Conservation (phyloP, 2,329 filamentous ascomycete genomes). For the Hortaea werneckii region DNA sequence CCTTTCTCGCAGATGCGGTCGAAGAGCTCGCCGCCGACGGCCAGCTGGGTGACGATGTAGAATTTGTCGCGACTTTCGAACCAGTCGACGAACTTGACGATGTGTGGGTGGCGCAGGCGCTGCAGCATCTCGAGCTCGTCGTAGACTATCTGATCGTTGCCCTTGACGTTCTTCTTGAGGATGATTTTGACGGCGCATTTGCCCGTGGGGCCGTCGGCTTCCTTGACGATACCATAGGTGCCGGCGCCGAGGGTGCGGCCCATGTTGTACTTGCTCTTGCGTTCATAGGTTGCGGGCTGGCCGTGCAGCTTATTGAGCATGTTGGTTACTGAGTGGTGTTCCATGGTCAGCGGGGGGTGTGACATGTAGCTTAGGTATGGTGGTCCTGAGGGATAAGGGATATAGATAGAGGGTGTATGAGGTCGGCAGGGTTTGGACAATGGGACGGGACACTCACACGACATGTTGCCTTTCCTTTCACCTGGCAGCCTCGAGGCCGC, state of each 20-base stretch:
- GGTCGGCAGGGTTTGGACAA: not conserved
- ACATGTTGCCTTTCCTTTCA: not conserved
- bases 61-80: conserved; percentile 99
- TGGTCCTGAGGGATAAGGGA: not conserved
- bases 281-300: conserved; percentile 96
- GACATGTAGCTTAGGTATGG: not conserved
- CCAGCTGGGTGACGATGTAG: conserved; percentile 95
- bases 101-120: conserved; percentile 82
- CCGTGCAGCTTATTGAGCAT: conserved; percentile 95
- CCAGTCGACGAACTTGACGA: conserved; percentile 96
- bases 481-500: conserved; percentile 7
- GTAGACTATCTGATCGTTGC: conserved; percentile 97
- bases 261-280: conserved; percentile 91
- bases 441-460: not conserved
- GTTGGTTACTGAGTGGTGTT: conserved; percentile 6
- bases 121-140: conserved; percentile 94
- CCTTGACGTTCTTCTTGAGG: conserved; percentile 97
- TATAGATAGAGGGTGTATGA: too few relatives aligned
- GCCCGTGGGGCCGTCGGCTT: conserved; percentile 74
- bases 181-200: conserved; percentile 98
- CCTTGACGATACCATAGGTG: conserved; percentile 95
- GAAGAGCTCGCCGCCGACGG: conserved; percentile 91
- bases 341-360: not conserved
- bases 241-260: conserved; percentile 89
- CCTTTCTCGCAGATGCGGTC: conserved; percentile 97